phyloP scores from a whole-genome alignment of 805 yeast genomes.

The Kodamaea leandrae region DNA sequence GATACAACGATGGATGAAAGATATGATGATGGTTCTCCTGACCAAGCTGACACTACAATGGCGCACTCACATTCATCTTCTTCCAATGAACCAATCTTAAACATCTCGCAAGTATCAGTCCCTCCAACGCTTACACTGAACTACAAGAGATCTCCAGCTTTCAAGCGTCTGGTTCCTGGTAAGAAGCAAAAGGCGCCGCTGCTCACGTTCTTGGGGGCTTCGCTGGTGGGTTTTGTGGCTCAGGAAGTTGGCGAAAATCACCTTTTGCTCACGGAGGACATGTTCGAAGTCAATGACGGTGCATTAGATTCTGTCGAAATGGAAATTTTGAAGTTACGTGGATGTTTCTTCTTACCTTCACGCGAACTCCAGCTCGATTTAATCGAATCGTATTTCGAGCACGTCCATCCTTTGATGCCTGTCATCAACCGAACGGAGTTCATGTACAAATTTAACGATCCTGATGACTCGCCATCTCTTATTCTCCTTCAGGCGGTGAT shows the following conservation, averaged over 20 bases:
- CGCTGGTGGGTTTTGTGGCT: slow-evolving; percentile 48
- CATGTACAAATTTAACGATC: slow-evolving; percentile 53
- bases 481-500: slow-evolving; percentile 66
- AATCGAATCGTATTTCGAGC: slow-evolving; percentile 58
- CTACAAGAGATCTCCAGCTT: slow-evolving; percentile 38
- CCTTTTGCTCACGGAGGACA: slow-evolving; percentile 41
- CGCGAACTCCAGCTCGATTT: slow-evolving; percentile 56
- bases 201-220: slow-evolving; percentile 53
- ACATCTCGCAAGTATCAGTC: slow-evolving; percentile 40
- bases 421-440: slow-evolving; percentile 62
- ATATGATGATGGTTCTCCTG: slow-evolving; percentile 1
- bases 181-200: slow-evolving; percentile 26
- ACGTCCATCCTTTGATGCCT: slow-evolving; percentile 68
- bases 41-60: background rate
- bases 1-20: background rate
- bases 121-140: slow-evolving; percentile 44
- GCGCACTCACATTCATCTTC: background rate
- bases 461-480: slow-evolving; percentile 58
- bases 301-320: slow-evolving; percentile 58
- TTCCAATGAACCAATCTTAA: slow-evolving; percentile 39
- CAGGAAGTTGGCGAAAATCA: slow-evolving; percentile 49
- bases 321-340: slow-evolving; percentile 59
- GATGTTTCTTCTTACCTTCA: slow-evolving; percentile 70
- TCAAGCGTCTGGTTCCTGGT: slow-evolving; percentile 18
- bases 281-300: slow-evolving; percentile 33